Evolutionary conservation across 106 monocot genomes (phyloP), one percentile per base, ranked within the genome.

Genomic region (Dendrobium officinale): DNA sequence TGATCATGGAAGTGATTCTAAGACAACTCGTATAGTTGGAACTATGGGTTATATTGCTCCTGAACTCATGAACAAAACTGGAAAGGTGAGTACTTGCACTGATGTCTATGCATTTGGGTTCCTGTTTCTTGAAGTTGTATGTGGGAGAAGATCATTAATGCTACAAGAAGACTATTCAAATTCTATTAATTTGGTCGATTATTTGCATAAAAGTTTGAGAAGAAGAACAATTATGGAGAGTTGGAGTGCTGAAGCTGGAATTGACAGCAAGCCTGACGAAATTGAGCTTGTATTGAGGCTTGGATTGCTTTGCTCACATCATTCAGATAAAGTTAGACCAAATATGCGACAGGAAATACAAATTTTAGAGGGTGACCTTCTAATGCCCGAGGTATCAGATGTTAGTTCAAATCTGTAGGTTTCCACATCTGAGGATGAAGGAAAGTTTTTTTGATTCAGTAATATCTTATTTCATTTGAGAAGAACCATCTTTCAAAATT

Each of bases 71-170:
- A 87, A 90, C 19, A 75, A 86, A 18, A 90, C 88, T 0, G 94
- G 95, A 29, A 88, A 81, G 75, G 85, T 90, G 7, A 92, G 90
- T 5, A 84, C 86, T 0, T 27, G 79, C 26, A 82, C 90, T 9
- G 95, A 95, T 82, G 95, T 95, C 55, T 95, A 84, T 74, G 92
- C 95, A 9, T 95, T 88, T 73, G 95, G 95, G 3, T 90, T 92
- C 9, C 59, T 92, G 75, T 80, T 83, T 37, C 85, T 92, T 19
- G 95, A 95, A 77, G 90, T 88, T 45, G 95, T 88, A 15, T 88
- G 86, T 66, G 95, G 92, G 22, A 61, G 92, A 42, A 70, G 95
- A 79, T 92, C 95, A 26, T 26, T 26, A 16, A 86, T 95, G 43
- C 24, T 81, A 27, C 55, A 70, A 4, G 92, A 92, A 81, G 89